These are phyloP conservation scores for Trametes villosa DNA, from an alignment of 768 basidiomycete genomes.

Conservation along the genomic window DNA sequence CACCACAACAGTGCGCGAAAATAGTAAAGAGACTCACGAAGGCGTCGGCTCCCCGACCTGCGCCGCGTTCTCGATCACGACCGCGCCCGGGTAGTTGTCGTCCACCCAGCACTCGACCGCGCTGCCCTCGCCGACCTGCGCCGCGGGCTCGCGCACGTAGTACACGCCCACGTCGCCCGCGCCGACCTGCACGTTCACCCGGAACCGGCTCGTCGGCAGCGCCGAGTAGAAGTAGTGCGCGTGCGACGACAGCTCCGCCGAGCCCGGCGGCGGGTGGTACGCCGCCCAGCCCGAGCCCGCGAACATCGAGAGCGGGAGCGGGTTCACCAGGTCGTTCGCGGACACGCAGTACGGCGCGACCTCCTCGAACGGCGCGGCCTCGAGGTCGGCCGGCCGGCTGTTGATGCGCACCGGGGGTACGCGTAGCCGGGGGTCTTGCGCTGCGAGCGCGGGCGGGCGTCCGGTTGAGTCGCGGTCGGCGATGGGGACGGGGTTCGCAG, in stretches of 20 bases:
- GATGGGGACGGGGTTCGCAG: slow-evolving; percentile 18
- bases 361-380: slow-evolving; percentile 69
- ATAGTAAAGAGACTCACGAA: slow-evolving; percentile 51
- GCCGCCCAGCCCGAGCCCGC: slow-evolving; percentile 91
- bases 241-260: slow-evolving; percentile 50
- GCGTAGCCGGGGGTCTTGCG: slow-evolving; percentile 40
- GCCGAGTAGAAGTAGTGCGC: slow-evolving; percentile 95
- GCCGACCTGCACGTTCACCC: slow-evolving; percentile 82
- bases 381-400: slow-evolving; percentile 53
- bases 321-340: slow-evolving; percentile 98
- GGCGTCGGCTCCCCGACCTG: slow-evolving; percentile 64
- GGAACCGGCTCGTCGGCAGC: slow-evolving; percentile 77
- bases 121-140: slow-evolving; percentile 60
- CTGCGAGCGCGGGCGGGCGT: slow-evolving; percentile 10
- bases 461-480: slow-evolving; percentile 23
- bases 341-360: slow-evolving; percentile 90
- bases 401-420: slow-evolving; percentile 79
- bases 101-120: slow-evolving; percentile 96
- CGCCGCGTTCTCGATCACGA: slow-evolving; percentile 76
- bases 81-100: slow-evolving; percentile 84
- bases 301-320: slow-evolving; percentile 91
- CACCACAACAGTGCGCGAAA: slow-evolving; percentile 10
- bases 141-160: slow-evolving; percentile 75
- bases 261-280: slow-evolving; percentile 63
- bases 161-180: slow-evolving; percentile 95